Base-by-base conservation (phyloP, 108 stramenopile species). In the Parietichytrium sp. region DNA sequence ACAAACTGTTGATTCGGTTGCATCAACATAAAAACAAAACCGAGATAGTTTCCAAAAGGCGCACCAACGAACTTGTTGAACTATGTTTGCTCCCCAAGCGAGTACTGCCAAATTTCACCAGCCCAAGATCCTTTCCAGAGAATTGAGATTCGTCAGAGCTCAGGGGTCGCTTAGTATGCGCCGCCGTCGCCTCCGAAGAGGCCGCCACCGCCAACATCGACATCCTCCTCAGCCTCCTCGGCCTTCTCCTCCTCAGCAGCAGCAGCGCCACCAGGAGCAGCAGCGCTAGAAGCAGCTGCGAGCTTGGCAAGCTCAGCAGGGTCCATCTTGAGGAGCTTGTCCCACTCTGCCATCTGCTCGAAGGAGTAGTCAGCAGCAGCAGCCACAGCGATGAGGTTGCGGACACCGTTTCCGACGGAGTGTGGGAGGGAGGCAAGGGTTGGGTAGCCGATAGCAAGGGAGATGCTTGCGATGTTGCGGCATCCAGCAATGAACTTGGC, bases 321-420 rank as follows among this genome's bases (percentile, higher is more conserved):
- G 31, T 85, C 83, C n/a, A 84, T 55, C 51, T 48, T 30, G 3
- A 88, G 29, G 85, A 85, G 85, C 27, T 48, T 61, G 87, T 90
- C 88, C 87, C 86, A 85, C 25, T 96, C 96, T 18, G 96, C 96
- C 91, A 95, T 88, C 42, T 89, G 91, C 83, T 96, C 97, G 72
- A 94, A 88, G 91, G 94, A 97, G 55, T 87, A 93, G 50, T 93
- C 93, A 55, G 94, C 83, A 55, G 91, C 93, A 29, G 96, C 88
- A 36, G 95, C 95, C 26, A 97, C 86, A 31, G 96, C 92, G 45
- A 99, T 85, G 72, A 96, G 83, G 47, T 91, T 93, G 91, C 95
- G 94, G 95, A 96, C 97, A 80, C 96, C 98, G 86, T 96, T 96
- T 87, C 93, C 96, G 86, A 98, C 91, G 79, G 93, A 95, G 91